These are phyloP conservation scores for Zizania palustris DNA, from an alignment of 202 grass and related monocot genomes.

Conservation along the genomic window DNA sequence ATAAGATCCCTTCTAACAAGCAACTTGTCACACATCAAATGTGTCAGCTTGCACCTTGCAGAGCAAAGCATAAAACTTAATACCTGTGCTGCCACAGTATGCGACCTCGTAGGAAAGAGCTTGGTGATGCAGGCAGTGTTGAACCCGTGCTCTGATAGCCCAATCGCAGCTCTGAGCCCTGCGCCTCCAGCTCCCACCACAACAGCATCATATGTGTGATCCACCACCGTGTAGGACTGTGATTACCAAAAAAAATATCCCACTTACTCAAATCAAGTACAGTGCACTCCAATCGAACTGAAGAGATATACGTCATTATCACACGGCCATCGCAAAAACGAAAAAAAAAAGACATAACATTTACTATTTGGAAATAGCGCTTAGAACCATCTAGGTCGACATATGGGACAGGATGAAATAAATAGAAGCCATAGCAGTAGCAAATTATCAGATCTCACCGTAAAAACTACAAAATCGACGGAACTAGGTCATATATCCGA, in stretches of 20 bases:
- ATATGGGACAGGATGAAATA: too few species aligned
- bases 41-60: too few species aligned
- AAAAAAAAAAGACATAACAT: too few species aligned
- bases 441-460: too few species aligned
- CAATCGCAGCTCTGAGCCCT: conserved; percentile 70
- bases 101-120: conserved; percentile 88
- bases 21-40: too few species aligned
- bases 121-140: conserved; percentile 97
- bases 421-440: too few species aligned
- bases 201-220: conserved; percentile 79
- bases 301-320: neutral
- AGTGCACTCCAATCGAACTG: neutral
- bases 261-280: neutral
- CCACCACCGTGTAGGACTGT: conserved; percentile 74
- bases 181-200: conserved; percentile 86
- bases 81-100: conserved; percentile 89
- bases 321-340: neutral
- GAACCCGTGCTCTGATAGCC: conserved; percentile 70
- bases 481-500: neutral
- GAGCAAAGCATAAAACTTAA: neutral
- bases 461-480: neutral
- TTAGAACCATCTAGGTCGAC: too few species aligned
- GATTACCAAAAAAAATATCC: conserved; percentile 9
- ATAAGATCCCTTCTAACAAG: too few species aligned
- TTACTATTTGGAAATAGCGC: too few species aligned